Evolutionary conservation across 2,329 filamentous ascomycete genomes (phyloP).

Genomic region (Fusarium camptoceras): DNA sequence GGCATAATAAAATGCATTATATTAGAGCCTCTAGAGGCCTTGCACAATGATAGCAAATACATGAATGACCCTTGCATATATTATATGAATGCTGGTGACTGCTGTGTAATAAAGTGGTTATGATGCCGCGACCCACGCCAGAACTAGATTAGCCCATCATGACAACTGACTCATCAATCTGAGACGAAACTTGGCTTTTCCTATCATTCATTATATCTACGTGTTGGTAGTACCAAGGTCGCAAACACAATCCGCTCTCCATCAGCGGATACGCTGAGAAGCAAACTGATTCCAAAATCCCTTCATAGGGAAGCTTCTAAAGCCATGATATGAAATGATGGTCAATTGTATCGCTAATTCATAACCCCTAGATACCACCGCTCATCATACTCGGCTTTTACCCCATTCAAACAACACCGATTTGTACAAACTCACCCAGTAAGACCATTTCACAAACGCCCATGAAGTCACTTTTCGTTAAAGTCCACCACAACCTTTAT

Average conservation of each 20-base stretch:
- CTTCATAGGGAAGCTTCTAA: neutral
- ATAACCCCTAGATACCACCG: neutral
- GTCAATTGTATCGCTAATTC: conserved; percentile 13
- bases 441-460: conserved; percentile 26
- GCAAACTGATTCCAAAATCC: neutral
- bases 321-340: neutral
- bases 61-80: neutral
- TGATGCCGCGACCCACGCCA: neutral
- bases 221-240: neutral
- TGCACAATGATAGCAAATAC: neutral
- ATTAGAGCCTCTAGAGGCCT: conserved; percentile 8
- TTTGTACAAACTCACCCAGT: conserved; percentile 10
- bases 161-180: neutral
- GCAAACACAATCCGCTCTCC: neutral
- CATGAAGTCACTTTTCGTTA: conserved; percentile 35
- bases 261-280: neutral
- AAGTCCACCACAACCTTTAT: conserved; percentile 77
- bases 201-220: neutral
- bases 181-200: neutral
- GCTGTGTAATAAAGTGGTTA: neutral
- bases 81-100: neutral
- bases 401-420: conserved; percentile 15
- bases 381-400: conserved; percentile 29
- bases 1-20: conserved; percentile 8
- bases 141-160: neutral